These are phyloP conservation scores for Trypanosoma platydactyli DNA, from an alignment of 208 protist species.

Conservation along the genomic window DNA sequence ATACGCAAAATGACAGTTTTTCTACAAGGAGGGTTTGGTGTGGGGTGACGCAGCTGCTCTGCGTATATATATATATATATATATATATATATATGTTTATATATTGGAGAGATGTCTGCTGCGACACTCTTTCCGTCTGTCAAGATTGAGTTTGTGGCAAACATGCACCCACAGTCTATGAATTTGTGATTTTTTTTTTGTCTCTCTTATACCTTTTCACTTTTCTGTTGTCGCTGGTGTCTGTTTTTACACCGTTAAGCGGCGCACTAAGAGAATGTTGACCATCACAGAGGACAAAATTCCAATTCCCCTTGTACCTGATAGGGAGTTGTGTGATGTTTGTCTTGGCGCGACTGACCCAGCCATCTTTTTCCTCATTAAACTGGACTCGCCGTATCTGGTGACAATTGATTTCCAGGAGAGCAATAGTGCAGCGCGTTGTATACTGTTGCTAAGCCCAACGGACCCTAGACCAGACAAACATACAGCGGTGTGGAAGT, in stretches of 20 bases:
- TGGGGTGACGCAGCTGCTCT: too few relatives aligned
- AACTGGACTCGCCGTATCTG: constrained; percentile 39
- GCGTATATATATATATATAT: too few relatives aligned
- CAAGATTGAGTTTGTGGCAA: not conserved
- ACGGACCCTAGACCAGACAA: constrained; percentile 51
- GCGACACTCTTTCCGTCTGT: too few relatives aligned
- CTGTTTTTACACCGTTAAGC: not conserved
- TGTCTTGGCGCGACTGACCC: constrained; percentile 55
- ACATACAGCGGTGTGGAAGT: constrained; percentile 81
- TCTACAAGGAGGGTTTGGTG: too few relatives aligned
- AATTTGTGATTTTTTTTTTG: not conserved
- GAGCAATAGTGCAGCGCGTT: constrained; percentile 72
- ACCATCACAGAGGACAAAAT: constrained; percentile 30
- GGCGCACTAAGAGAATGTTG: constrained; percentile 9
- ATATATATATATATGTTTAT: too few relatives aligned
- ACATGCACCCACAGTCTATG: too few relatives aligned
- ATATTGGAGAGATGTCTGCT: too few relatives aligned
- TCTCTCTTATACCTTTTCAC: constrained; percentile 7
- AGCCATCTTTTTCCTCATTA: constrained; percentile 60
- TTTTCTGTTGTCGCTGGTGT: constrained; percentile 2
- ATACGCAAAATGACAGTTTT: too few relatives aligned
- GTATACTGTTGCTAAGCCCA: constrained; percentile 72
- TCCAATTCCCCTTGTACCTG: constrained; percentile 30
- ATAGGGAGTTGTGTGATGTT: constrained; percentile 48
- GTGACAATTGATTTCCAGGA: constrained; percentile 81